Evolutionary conservation across 1,139 yeast species (phyloP).

Genomic region (Pichiaceae sp.): DNA sequence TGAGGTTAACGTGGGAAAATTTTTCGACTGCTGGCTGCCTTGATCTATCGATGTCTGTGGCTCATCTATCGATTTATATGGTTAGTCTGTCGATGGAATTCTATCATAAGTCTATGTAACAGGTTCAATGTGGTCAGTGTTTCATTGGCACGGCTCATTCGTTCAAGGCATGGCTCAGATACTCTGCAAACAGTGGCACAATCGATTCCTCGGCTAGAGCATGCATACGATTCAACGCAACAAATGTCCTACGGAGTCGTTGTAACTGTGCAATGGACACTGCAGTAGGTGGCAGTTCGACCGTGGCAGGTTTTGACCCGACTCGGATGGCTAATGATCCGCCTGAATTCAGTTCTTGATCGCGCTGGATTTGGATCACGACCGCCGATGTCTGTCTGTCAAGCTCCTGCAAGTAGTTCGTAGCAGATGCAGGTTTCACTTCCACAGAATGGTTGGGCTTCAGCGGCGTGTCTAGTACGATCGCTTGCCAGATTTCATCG

Average conservation of each 20-base stretch:
- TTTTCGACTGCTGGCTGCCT: too few relatives aligned
- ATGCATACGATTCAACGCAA: slow-evolving; percentile 71
- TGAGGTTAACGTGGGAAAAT: too few relatives aligned
- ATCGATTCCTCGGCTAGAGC: slow-evolving; percentile 62
- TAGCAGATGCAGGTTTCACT: slow-evolving; percentile 61
- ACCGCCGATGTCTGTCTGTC: slow-evolving; percentile 67
- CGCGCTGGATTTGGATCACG: slow-evolving; percentile 47
- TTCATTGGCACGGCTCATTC: slow-evolving; percentile 2
- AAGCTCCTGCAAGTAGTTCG: slow-evolving; percentile 70
- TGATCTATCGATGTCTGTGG: too few relatives aligned
- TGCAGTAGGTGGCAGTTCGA: slow-evolving; percentile 55
- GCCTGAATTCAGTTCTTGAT: slow-evolving; percentile 53
- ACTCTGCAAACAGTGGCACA: slow-evolving; percentile 64
- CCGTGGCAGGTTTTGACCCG: slow-evolving; percentile 10
- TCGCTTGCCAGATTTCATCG: slow-evolving; percentile 64
- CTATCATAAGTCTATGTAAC: too few relatives aligned
- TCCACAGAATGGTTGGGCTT: slow-evolving; percentile 76
- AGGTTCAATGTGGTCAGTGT: slow-evolving; percentile 2
- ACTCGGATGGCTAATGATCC: slow-evolving; percentile 28
- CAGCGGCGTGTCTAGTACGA: slow-evolving; percentile 53
- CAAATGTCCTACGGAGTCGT: slow-evolving; percentile 73
- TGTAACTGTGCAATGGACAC: slow-evolving; percentile 76
- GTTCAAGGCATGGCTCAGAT: slow-evolving; percentile 47
- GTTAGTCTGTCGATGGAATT: too few relatives aligned
- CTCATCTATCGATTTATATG: too few relatives aligned